A percentile compares a stretch with the other conserved stretches of the same genome.
Conservation (phyloP, 1,139 yeast genomes). For the Saccharomyces hybrid region DNA sequence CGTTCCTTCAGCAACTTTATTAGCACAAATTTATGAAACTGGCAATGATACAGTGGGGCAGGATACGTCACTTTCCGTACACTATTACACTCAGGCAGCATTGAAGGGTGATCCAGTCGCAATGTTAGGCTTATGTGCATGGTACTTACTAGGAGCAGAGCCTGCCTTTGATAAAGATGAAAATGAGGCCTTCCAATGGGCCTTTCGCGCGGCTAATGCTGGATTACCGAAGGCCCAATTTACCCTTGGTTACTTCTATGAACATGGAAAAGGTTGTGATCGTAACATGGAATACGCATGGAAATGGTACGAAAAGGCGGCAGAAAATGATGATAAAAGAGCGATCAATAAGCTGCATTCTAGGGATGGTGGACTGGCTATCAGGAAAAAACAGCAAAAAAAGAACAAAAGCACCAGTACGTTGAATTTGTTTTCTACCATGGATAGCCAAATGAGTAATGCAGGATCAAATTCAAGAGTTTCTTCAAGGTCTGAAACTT, state of each 20-base stretch:
- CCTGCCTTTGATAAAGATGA: constrained; percentile 77
- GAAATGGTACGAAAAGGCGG: constrained; percentile 71
- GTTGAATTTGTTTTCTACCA: constrained; percentile 8
- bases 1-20: constrained; percentile 65
- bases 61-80: constrained; percentile 80
- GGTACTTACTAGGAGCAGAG: constrained; percentile 90
- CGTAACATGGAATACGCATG: constrained; percentile 51
- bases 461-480: background rate
- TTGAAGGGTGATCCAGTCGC: constrained; percentile 79
- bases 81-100: constrained; percentile 90
- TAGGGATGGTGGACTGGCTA: background rate
- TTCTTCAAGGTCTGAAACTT: background rate
- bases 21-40: constrained; percentile 79
- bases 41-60: constrained; percentile 72
- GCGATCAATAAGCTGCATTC: constrained; percentile 37
- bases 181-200: constrained; percentile 92
- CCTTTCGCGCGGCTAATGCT: constrained; percentile 69
- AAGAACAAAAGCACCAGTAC: constrained; percentile 11
- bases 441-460: background rate
- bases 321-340: constrained; percentile 62
- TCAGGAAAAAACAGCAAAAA: constrained; percentile 4
- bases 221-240: constrained; percentile 79
- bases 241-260: constrained; percentile 78
- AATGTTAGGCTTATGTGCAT: constrained; percentile 94
- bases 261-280: constrained; percentile 81